phyloP scores from a whole-genome alignment of 2,329 filamentous ascomycete genomes.

The Aspergillus hiratsukae region DNA sequence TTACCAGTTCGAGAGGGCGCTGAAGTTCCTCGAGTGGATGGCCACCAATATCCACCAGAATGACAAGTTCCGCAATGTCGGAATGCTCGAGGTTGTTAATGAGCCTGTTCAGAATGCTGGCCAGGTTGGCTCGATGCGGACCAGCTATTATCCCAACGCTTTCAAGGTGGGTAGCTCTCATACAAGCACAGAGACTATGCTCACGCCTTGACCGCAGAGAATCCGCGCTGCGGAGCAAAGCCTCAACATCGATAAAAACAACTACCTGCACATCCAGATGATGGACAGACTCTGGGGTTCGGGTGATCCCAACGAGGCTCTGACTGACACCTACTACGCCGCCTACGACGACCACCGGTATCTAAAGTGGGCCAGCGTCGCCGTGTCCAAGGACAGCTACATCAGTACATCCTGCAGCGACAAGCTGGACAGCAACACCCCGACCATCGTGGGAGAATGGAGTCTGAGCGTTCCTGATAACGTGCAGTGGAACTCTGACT shows the following conservation, averaged over 20 bases:
- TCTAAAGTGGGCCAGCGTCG: slow-evolving; percentile 50
- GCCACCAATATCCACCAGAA: slow-evolving; percentile 49
- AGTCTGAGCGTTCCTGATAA: slow-evolving; percentile 49
- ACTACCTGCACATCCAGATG: slow-evolving; percentile 51
- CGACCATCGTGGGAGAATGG: slow-evolving; percentile 58
- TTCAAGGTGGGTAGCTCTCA: slow-evolving; percentile 25
- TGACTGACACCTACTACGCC: slow-evolving; percentile 42
- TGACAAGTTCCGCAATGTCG: slow-evolving; percentile 50
- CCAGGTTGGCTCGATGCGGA: slow-evolving; percentile 33
- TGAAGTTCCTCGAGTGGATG: slow-evolving; percentile 55
- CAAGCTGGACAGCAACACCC: slow-evolving; percentile 41
- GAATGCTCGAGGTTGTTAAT: slow-evolving; percentile 57
- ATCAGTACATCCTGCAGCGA: slow-evolving; percentile 49
- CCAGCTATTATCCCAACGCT: slow-evolving; percentile 48
- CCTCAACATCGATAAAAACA: slow-evolving; percentile 39
- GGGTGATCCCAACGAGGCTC: slow-evolving; percentile 48
- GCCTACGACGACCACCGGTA: slow-evolving; percentile 59
- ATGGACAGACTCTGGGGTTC: slow-evolving; percentile 55
- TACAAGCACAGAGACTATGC: not conserved
- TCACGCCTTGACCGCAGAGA: slow-evolving; percentile 15
- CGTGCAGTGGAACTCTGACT: slow-evolving; percentile 44
- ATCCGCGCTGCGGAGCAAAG: slow-evolving; percentile 49
- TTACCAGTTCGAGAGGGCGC: slow-evolving; percentile 54
- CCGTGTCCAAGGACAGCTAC: slow-evolving; percentile 46
- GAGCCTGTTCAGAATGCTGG: slow-evolving; percentile 47